These are phyloP conservation scores for Linnemannia exigua DNA, from an alignment of 192 early-diverging fungal genomes.

Conservation along the genomic window DNA sequence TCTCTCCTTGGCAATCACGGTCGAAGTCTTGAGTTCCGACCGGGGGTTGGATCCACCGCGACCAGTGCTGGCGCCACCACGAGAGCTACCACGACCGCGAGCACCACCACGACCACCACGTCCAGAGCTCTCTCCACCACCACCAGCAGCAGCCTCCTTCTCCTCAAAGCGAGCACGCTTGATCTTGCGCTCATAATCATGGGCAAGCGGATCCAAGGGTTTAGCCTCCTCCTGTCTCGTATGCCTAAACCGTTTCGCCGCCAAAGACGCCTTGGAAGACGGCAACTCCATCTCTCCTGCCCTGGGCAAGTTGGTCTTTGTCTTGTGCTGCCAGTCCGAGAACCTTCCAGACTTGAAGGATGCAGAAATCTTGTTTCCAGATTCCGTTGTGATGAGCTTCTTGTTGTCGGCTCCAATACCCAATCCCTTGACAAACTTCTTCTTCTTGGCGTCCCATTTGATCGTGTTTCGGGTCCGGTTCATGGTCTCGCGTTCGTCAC, in stretches of 20 bases:
- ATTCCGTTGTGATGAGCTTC: slow-evolving; percentile 94
- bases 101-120: slow-evolving; percentile 57
- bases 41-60: slow-evolving; percentile 56
- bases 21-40: slow-evolving; percentile 84
- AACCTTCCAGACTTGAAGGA: slow-evolving; percentile 90
- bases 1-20: slow-evolving; percentile 86
- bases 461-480: slow-evolving; percentile 72
- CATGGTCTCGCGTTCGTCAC: slow-evolving; percentile 84
- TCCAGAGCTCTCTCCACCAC: slow-evolving; percentile 21
- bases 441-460: slow-evolving; percentile 95
- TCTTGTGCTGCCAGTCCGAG: slow-evolving; percentile 93
- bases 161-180: slow-evolving; percentile 67
- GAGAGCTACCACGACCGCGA: slow-evolving; percentile 30
- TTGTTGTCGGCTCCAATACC: slow-evolving; percentile 96
- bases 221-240: slow-evolving; percentile 81
- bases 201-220: slow-evolving; percentile 73
- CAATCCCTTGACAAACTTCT: slow-evolving; percentile 85
- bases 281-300: slow-evolving; percentile 89
- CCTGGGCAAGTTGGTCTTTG: slow-evolving; percentile 82
- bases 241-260: slow-evolving; percentile 80
- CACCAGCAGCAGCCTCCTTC: slow-evolving; percentile 46
- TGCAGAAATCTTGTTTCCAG: slow-evolving; percentile 90
- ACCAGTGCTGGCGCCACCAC: slow-evolving; percentile 26
- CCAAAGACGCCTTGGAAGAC: slow-evolving; percentile 58
- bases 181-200: slow-evolving; percentile 77